Evolutionary conservation across 2,329 filamentous ascomycete species (phyloP), one percentile per base, ranked within the genome.

Genomic region (Penicillium verrucosum): DNA sequence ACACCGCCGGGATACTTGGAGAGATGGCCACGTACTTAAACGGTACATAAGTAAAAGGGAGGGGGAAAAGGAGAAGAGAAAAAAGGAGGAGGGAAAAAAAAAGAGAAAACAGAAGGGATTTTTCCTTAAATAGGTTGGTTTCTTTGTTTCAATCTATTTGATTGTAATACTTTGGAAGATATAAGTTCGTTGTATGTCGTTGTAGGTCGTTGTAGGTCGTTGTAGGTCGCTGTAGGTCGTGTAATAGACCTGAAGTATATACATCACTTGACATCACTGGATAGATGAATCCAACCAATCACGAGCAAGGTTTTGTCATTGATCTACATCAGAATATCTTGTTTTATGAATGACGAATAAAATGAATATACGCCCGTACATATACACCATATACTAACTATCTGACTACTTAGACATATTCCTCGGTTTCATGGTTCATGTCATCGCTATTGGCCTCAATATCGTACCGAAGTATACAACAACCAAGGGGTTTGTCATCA

Each of bases 261-360:
- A 42, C 8, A n/a, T 14, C 5, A 29, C 11, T 51, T 65, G 61
- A 65, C 59, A 62, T 65, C 62, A 65, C 54, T 2, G 14, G 41
- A n/a, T n/a, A n/a, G 16, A 21, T n/a, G 4, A 9, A 3, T 14
- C 29, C 37, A 44, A 21, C 62, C 62, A 65, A 65, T 65, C 59
- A 65, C 6, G 9, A 2, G 1, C 32, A 4, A 4, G 45, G 34
- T n/a, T 40, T 62, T 56, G 61, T 65, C 62, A 65, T 45, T 32
- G 56, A 43, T 54, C 45, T 29, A n/a, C 16, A 5, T 37, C 16
- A 8, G 6, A 37, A 37, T 3, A n/a, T n/a, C 34, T 37, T n/a
- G 34, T 30, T 30, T 30, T 11, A 12, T 5, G 5, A 30, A 5
- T 11, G 4, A 30, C 11, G 25, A 21, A 21, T 21, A 21, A 21